A percentile compares a stretch with the other conserved stretches of the same genome.
Evolutionary conservation across 2,329 filamentous ascomycete genomes (phyloP).

Genomic region (Phialocephala sp.): DNA sequence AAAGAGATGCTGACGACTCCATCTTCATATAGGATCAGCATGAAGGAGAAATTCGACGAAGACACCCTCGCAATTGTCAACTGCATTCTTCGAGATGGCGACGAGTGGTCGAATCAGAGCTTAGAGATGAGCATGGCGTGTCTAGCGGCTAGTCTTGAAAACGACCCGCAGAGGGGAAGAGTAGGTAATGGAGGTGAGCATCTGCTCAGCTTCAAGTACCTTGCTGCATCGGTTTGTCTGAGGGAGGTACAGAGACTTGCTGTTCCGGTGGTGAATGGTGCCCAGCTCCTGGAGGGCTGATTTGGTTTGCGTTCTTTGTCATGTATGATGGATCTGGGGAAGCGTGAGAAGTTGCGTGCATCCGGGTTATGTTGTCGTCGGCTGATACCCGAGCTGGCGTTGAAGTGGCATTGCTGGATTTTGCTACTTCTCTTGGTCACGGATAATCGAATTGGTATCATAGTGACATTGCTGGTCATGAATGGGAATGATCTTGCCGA

Average conservation of each 20-base stretch:
- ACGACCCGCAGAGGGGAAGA: slow-evolving; percentile 34
- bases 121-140: slow-evolving; percentile 57
- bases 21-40: slow-evolving; percentile 16
- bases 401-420: too few relatives aligned
- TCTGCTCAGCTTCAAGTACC: slow-evolving; percentile 57
- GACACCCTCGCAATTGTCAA: slow-evolving; percentile 48
- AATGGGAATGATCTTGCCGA: too few relatives aligned
- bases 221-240: slow-evolving; percentile 56
- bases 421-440: too few relatives aligned
- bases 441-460: too few relatives aligned
- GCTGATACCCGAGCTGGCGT: too few relatives aligned
- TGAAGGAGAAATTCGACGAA: slow-evolving; percentile 50
- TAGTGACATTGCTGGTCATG: too few relatives aligned
- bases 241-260: slow-evolving; percentile 50
- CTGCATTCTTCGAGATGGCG: too few relatives aligned
- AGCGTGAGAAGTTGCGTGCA: too few relatives aligned
- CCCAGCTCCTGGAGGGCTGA: background rate
- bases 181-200: slow-evolving; percentile 40
- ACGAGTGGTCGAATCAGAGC: slow-evolving; percentile 36
- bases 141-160: slow-evolving; percentile 49
- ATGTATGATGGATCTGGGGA: too few relatives aligned
- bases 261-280: background rate
- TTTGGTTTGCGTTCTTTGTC: too few relatives aligned
- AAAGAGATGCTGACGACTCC: too few relatives aligned
- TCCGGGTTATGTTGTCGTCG: too few relatives aligned